A percentile compares a stretch with the other conserved stretches of the same genome.
Evolutionary conservation across 2,329 filamentous ascomycete genomes (phyloP).

Genomic region (Fusarium sp.): DNA sequence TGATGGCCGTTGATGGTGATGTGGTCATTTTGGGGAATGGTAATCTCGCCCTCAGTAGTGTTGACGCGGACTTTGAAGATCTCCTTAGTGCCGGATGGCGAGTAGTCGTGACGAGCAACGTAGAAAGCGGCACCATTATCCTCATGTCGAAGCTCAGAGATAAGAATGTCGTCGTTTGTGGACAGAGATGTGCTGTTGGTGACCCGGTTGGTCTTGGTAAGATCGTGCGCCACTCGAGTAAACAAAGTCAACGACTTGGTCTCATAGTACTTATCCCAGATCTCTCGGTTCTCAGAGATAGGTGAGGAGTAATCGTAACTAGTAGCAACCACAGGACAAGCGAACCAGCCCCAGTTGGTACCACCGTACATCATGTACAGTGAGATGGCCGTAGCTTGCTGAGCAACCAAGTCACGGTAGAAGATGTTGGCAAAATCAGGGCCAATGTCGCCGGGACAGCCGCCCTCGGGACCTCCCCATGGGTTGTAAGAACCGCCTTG

Average conservation of each 20-base stretch:
- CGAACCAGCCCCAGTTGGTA: constrained; percentile 71
- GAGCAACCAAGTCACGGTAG: constrained; percentile 70
- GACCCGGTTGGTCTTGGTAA: constrained; percentile 65
- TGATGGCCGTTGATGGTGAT: constrained; percentile 69
- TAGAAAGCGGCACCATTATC: constrained; percentile 69
- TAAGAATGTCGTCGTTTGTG: constrained; percentile 62
- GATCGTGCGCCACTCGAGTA: constrained; percentile 60
- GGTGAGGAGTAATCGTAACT: constrained; percentile 74
- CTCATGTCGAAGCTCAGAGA: constrained; percentile 68
- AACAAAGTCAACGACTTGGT: constrained; percentile 71
- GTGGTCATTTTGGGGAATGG: constrained; percentile 61
- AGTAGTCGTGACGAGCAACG: constrained; percentile 65
- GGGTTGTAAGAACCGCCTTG: constrained; percentile 62
- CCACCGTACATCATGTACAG: constrained; percentile 75
- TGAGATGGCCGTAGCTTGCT: constrained; percentile 68
- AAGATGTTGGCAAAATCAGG: constrained; percentile 72
- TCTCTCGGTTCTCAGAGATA: constrained; percentile 67
- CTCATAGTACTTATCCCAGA: constrained; percentile 70
- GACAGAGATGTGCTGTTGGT: constrained; percentile 49
- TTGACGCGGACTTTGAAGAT: constrained; percentile 65
- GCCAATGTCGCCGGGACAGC: constrained; percentile 64
- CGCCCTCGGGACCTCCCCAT: constrained; percentile 69
- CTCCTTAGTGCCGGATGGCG: constrained; percentile 62
- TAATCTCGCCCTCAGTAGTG: constrained; percentile 65
- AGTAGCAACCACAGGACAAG: constrained; percentile 66